Evolutionary conservation across 176 grass and related monocot species (phyloP), one percentile per base, ranked within the genome.

Genomic region (Cenchrus fungigraminus): DNA sequence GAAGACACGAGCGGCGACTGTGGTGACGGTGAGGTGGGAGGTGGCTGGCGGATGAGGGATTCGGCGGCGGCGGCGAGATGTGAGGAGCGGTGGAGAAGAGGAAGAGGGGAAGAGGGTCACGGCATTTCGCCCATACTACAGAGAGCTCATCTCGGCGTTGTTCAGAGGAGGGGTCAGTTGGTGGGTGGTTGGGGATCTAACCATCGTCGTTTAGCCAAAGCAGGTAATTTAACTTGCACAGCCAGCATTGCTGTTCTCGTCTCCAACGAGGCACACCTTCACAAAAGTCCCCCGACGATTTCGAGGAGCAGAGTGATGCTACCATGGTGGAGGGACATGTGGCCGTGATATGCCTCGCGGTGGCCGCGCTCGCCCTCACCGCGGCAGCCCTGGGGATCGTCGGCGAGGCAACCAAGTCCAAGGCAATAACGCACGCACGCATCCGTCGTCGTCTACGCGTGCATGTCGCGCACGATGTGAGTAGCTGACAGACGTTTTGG

Each of bases 341-440:
- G 17, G 46, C 51, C 12, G 31, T 50, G 82, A 84, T 75, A 37
- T 84, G 59, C 6, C 17, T 32, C 46, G 37, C 62, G 14, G 73
- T 85, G n/a, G 73, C 34, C 2, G 83, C 73, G 20, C 73, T 85
- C 44, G 83, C 73, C 16, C 5, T 77, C 49, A n/a, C 37, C 50
- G 73, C 73, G n/a, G 73, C 73, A 6, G 73, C 55, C 50, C 62
- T 85, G 3, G 83, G 62, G 14, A 44, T 85, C 83, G 51, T 76
- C 83, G 83, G 73, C 13, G 61, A 85, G 83, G 83, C 73, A 0
- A 85, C 73, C 62, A 85, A 68, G 22, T 76, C 73, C 73, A 85
- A 43, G 71, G 83, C 37, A 66, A 61, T 5, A 1, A 40, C 53
- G 57, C 55, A 12, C 15, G 11, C 56, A 8, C 6, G 0, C 9